Conservation (phyloP, 1,139 yeast genomes). For the Sporopachydermia cereana region DNA sequence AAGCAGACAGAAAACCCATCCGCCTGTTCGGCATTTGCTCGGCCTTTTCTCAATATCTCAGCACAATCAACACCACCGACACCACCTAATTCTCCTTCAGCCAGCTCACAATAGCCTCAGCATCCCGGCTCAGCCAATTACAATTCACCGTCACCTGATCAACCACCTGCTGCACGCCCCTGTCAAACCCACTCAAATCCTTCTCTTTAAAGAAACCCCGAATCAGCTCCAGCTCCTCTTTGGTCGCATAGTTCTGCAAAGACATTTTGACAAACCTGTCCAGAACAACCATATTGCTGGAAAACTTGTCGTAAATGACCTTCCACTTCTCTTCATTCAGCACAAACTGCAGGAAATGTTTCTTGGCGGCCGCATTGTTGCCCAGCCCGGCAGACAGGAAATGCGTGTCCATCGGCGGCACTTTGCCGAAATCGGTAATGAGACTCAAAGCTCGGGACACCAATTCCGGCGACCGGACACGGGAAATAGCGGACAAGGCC, state of each 20-base stretch:
- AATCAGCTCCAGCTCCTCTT: slow-evolving; percentile 34
- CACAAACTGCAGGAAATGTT: slow-evolving; percentile 44
- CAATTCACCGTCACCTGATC: slow-evolving; percentile 2
- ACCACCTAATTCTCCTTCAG: background rate
- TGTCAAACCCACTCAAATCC: slow-evolving; percentile 21
- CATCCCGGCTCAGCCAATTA: background rate
- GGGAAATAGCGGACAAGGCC: slow-evolving; percentile 51
- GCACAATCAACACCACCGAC: background rate
- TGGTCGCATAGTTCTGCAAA: slow-evolving; percentile 35
- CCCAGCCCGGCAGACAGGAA: slow-evolving; percentile 44
- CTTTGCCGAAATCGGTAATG: slow-evolving; percentile 22
- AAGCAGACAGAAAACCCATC: too few relatives aligned
- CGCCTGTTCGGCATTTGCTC: too few relatives aligned
- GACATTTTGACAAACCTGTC: slow-evolving; percentile 52
- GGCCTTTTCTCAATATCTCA: too few relatives aligned
- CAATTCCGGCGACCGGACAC: slow-evolving; percentile 30
- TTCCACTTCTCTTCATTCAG: slow-evolving; percentile 36
- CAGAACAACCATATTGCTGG: slow-evolving; percentile 47
- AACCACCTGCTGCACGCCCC: background rate
- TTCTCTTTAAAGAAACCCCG: slow-evolving; percentile 39
- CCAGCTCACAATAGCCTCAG: background rate
- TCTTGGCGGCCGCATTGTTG: slow-evolving; percentile 37
- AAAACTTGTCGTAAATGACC: slow-evolving; percentile 34
- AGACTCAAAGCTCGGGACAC: slow-evolving; percentile 29
- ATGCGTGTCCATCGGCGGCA: slow-evolving; percentile 67